phyloP scores from a whole-genome alignment of 2,329 filamentous ascomycete species.

The Colletotrichum endophyticum region DNA sequence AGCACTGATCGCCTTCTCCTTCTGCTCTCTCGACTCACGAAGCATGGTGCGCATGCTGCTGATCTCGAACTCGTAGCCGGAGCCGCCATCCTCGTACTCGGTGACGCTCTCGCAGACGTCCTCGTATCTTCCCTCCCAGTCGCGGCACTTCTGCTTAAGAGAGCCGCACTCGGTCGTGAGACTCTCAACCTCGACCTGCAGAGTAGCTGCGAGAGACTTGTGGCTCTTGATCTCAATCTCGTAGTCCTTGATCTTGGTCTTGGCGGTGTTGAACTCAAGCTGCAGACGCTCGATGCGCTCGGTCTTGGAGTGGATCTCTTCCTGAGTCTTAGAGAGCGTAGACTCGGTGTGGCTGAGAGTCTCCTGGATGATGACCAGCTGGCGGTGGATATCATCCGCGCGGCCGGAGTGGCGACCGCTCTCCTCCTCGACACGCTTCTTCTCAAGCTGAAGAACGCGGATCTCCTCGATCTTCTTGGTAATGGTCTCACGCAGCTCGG shows the following conservation, averaged over 20 bases:
- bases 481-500: conserved; percentile 2
- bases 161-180: neutral
- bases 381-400: conserved; percentile 6
- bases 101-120: conserved; percentile 14
- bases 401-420: neutral
- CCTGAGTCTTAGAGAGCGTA: neutral
- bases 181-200: conserved; percentile 1
- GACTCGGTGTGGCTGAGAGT: neutral
- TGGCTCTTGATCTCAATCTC: neutral
- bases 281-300: conserved; percentile 4
- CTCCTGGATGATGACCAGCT: neutral
- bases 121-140: conserved; percentile 9
- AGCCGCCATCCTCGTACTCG: conserved; percentile 13
- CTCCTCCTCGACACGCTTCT: conserved; percentile 16
- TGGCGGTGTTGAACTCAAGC: neutral
- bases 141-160: conserved; percentile 6
- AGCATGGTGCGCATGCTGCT: conserved; percentile 9
- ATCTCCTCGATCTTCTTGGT: conserved; percentile 3
- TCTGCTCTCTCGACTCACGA: conserved; percentile 9
- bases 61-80: conserved; percentile 6
- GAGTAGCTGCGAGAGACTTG: neutral
- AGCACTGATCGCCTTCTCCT: conserved; percentile 6
- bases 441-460: neutral
- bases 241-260: neutral
- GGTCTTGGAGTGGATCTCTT: neutral